phyloP scores from a whole-genome alignment of 805 yeast genomes.

The Candida endomychidarum region DNA sequence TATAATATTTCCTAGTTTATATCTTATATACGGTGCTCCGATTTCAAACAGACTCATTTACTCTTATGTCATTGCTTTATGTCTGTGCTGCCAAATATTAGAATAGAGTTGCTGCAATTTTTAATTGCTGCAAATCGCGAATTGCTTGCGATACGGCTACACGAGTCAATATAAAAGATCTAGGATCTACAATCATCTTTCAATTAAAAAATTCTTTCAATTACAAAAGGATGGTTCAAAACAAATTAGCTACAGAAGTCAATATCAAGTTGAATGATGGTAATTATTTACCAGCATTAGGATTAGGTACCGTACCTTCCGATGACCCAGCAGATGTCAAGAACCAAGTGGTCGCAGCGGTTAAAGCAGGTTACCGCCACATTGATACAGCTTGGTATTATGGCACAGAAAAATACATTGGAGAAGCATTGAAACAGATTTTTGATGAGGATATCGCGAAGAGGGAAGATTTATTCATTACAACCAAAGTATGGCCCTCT shows the following conservation, averaged over 20 bases:
- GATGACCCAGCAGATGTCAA: slow-evolving; percentile 30
- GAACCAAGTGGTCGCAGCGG: slow-evolving; percentile 35
- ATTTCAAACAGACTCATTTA: too few species aligned
- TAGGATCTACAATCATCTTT: not conserved
- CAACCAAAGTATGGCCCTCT: slow-evolving; percentile 46
- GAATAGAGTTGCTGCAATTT: slow-evolving; percentile 4
- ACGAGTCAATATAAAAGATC: not conserved
- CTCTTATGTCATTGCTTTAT: not conserved
- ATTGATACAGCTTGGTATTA: slow-evolving; percentile 55
- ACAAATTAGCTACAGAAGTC: slow-evolving; percentile 33
- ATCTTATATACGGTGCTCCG: slow-evolving; percentile 2
- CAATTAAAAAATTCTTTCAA: not conserved
- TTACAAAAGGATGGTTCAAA: slow-evolving; percentile 6
- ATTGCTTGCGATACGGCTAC: slow-evolving; percentile 1
- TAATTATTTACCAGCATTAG: slow-evolving; percentile 60
- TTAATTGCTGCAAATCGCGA: slow-evolving; percentile 3
- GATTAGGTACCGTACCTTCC: slow-evolving; percentile 53
- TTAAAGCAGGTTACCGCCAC: slow-evolving; percentile 48
- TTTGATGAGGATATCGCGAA: slow-evolving; percentile 48
- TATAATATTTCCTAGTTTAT: too few species aligned
- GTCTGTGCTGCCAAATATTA: too few species aligned
- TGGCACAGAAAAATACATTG: slow-evolving; percentile 43
- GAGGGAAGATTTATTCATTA: slow-evolving; percentile 45
- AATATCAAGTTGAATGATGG: slow-evolving; percentile 57
- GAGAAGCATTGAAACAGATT: slow-evolving; percentile 47